Base-by-base conservation (phyloP, 495 filamentous ascomycete genomes). In the Chaetomidium leptoderma region DNA sequence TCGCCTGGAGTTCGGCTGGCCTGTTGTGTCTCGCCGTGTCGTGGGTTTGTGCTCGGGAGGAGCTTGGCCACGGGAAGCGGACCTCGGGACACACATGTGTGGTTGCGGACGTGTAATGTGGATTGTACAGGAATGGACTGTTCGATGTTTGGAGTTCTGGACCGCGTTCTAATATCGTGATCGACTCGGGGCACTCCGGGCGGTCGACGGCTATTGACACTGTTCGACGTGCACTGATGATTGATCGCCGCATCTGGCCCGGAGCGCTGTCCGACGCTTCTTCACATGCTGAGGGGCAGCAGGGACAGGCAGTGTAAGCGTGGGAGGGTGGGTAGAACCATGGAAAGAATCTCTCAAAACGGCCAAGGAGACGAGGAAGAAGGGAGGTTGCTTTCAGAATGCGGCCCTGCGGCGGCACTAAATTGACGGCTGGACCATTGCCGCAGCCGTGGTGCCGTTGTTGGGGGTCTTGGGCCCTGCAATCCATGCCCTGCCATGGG, bases 1-100 rank as follows among this genome's bases (percentile, higher is more conserved):
- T 44, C 40, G 62, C 46, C 48, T 61, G 59, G 67, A 69, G 64
- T 65, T 69, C 67, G 63, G 60, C 66, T 69, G 63, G 60, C 66
- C 65, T 69, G 60, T 55, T 23, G 64, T 67, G 64, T 66, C 29
- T 61, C 53, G 52, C 55, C 58, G 47, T 36, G 29, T 26, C 11
- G 30, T 47, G 14, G 14, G 11, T 17, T 40, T 7, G 6, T n/a
- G 50, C 13, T 26, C n/a, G n/a, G n/a, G n/a, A n/a, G n/a, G 35
- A 6, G 32, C 35, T 36, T 4, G 35, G 8, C 3, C n/a, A 29
- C n/a, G 4, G 11, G 29, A 23, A 53, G n/a, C 40, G 19, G 8
- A 27, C 53, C 29, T 55, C 53, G 42, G 53, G 23, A 55, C 16
- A n/a, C 32, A 36, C 26, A 8, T 53, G 6, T 36, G 35, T 11